Percentiles rank a stretch among this genome's conserved stretches.
phyloP scores from a whole-genome alignment of 768 basidiomycete species.

The Kwoniella heveanensis region DNA sequence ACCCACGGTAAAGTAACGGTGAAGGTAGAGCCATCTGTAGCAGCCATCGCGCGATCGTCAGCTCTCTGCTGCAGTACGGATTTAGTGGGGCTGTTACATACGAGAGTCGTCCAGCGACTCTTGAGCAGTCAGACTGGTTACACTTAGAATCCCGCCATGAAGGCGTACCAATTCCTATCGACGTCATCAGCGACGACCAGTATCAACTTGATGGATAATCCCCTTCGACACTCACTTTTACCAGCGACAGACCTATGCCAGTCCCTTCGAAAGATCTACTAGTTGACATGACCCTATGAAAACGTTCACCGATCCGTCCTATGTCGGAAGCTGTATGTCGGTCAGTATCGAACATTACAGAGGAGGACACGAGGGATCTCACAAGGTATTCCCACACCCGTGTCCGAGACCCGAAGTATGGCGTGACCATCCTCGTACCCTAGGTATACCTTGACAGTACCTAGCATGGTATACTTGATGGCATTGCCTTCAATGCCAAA shows the following conservation, averaged over 20 bases:
- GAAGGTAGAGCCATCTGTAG: constrained; percentile 53
- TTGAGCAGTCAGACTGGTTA: constrained; percentile 46
- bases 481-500: constrained; percentile 43
- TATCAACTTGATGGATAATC: too few relatives aligned
- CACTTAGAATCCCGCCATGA: constrained; percentile 53
- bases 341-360: neutral
- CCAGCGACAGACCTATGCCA: constrained; percentile 55
- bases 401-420: constrained; percentile 51
- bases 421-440: constrained; percentile 34
- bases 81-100: constrained; percentile 7
- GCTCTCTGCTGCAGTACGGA: too few relatives aligned
- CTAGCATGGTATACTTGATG: constrained; percentile 49
- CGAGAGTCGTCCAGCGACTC: constrained; percentile 47
- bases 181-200: too few relatives aligned
- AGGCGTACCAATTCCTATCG: constrained; percentile 57
- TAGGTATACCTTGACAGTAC: constrained; percentile 46
- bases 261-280: constrained; percentile 56
- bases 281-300: constrained; percentile 55
- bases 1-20: constrained; percentile 50
- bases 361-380: constrained; percentile 1
- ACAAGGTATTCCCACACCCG: constrained; percentile 56
- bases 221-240: constrained; percentile 38
- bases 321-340: constrained; percentile 37
- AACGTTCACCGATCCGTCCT: constrained; percentile 54
- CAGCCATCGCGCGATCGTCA: neutral